Evolutionary conservation across 495 filamentous ascomycete species (phyloP).

Genomic region (Tuber borchii): DNA sequence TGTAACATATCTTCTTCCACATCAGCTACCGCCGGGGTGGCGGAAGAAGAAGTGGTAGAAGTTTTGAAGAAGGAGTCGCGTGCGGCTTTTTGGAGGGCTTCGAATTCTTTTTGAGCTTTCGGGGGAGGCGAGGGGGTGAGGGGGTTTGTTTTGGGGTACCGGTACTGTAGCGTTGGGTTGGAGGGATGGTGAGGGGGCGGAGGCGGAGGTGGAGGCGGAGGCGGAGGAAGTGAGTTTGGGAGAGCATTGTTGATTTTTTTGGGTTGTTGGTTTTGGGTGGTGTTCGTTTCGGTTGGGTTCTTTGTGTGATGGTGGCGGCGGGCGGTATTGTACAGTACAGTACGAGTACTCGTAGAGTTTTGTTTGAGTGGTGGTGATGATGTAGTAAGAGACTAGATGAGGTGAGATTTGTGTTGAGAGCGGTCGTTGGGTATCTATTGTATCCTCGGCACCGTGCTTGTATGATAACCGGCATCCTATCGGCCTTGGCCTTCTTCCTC

Average conservation of each 20-base stretch:
- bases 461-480: not conserved
- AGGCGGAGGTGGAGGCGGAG: no score
- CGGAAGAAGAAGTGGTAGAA: slow-evolving; percentile 44
- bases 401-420: not conserved
- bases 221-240: slow-evolving; percentile 33
- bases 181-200: slow-evolving; percentile 32
- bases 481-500: no score
- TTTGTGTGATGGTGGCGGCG: not conserved
- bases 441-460: not conserved
- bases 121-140: slow-evolving; percentile 75
- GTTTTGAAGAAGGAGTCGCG: slow-evolving; percentile 74
- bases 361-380: not conserved
- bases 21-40: slow-evolving; percentile 29
- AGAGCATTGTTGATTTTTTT: slow-evolving; percentile 16
- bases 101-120: slow-evolving; percentile 87
- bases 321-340: not conserved
- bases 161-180: slow-evolving; percentile 27
- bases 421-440: not conserved
- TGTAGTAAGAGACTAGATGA: not conserved
- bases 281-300: not conserved
- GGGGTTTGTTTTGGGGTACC: slow-evolving; percentile 53
- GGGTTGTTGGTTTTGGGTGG: not conserved
- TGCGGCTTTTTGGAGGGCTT: slow-evolving; percentile 67
- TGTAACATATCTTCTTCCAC: slow-evolving; percentile 56
- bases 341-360: not conserved